These are phyloP conservation scores for Boletus speciosus DNA, from an alignment of 768 basidiomycete species.

Conservation along the genomic window DNA sequence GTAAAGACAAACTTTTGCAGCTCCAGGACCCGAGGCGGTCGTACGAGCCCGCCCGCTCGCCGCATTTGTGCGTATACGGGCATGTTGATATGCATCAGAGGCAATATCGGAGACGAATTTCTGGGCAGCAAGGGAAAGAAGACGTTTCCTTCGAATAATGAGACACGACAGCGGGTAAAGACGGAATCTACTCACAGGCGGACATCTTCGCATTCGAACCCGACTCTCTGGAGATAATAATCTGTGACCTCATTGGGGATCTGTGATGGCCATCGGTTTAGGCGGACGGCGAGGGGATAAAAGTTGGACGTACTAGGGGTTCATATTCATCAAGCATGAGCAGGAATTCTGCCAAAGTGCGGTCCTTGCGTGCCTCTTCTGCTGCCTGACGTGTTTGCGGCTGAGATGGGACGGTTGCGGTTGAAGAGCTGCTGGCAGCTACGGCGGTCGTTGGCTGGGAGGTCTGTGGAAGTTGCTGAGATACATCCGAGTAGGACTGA, in stretches of 20 bases:
- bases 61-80: conserved; percentile 90
- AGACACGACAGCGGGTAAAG: conserved; percentile 3
- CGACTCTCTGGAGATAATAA: conserved; percentile 93
- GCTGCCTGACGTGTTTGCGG: conserved; percentile 64
- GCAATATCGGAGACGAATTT: conserved; percentile 98
- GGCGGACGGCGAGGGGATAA: background rate
- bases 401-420: conserved; percentile 18
- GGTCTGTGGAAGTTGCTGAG: conserved; percentile 21
- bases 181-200: conserved; percentile 60
- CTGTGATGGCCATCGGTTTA: conserved; percentile 38
- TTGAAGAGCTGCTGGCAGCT: conserved; percentile 19
- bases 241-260: conserved; percentile 98
- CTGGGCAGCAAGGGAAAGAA: conserved; percentile 92
- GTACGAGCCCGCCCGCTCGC: conserved; percentile 66
- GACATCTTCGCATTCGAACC: conserved; percentile 93
- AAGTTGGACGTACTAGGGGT: conserved; percentile 65
- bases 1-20: conserved; percentile 53
- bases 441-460: conserved; percentile 16
- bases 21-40: conserved; percentile 52
- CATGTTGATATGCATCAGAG: conserved; percentile 95
- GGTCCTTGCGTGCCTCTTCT: conserved; percentile 83
- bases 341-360: conserved; percentile 89
- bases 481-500: conserved; percentile 18
- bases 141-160: conserved; percentile 66
- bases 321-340: conserved; percentile 97